These are phyloP conservation scores for Lignosus rhinocerotis DNA, from an alignment of 1,284 basidiomycete genomes.

Conservation along the genomic window DNA sequence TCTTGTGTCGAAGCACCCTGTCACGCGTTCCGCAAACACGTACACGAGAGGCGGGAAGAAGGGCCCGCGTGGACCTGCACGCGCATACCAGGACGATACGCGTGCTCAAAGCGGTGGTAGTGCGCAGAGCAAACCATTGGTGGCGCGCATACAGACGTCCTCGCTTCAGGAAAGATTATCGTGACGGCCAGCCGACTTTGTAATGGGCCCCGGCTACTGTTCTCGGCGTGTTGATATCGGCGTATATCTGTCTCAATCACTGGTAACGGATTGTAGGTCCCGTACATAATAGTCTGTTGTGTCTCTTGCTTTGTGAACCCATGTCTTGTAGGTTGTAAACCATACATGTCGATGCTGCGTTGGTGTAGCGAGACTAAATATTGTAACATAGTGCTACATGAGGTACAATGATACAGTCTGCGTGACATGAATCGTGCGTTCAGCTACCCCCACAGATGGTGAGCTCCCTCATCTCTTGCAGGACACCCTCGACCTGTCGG, in stretches of 20 bases:
- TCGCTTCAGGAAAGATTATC: neutral
- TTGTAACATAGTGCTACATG: conserved; percentile 13
- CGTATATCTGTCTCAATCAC: neutral
- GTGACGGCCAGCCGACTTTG: too few relatives aligned
- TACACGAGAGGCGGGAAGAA: neutral
- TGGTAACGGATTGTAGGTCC: neutral
- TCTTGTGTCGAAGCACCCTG: neutral
- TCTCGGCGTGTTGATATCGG: too few relatives aligned
- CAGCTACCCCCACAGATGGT: conserved; percentile 79
- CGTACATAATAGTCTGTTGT: neutral
- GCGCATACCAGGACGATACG: neutral
- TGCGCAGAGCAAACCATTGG: neutral
- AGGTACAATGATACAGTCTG: conserved; percentile 9
- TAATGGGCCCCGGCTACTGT: too few relatives aligned
- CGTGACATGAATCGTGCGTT: neutral
- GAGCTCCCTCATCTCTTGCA: conserved; percentile 96
- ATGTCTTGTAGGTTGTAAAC: neutral
- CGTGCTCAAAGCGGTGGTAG: neutral
- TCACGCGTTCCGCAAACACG: neutral
- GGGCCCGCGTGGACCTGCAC: neutral
- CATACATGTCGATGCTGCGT: neutral
- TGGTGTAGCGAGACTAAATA: neutral
- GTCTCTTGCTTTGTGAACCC: too few relatives aligned
- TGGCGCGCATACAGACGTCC: neutral
- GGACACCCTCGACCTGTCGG: conserved; percentile 73